Conservation (phyloP, 2,329 filamentous ascomycete genomes). For the Aspergillus vadensis region DNA sequence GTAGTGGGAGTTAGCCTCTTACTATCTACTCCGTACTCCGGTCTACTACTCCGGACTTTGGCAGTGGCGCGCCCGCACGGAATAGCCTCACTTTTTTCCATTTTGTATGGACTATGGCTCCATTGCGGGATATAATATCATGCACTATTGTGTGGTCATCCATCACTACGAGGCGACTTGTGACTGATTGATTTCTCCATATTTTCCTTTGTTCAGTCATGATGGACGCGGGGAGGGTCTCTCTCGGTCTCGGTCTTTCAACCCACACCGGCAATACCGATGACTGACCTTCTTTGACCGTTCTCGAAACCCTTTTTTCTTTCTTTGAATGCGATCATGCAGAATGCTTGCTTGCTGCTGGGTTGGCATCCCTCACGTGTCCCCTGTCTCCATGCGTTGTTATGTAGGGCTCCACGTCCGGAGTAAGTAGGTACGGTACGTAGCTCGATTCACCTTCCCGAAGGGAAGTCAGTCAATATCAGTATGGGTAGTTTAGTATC, state of each 20-base stretch:
- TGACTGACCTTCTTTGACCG: not conserved
- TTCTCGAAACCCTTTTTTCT: not conserved
- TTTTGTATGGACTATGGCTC: not conserved
- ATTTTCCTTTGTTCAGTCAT: too few species aligned
- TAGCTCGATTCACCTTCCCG: not conserved
- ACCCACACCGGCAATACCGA: not conserved
- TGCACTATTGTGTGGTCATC: not conserved
- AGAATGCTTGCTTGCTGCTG: not conserved
- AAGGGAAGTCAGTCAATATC: too few species aligned
- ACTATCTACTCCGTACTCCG: conserved; percentile 3
- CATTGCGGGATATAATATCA: conserved; percentile 9
- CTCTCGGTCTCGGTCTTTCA: not conserved
- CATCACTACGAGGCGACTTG: not conserved
- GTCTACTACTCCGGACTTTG: conserved; percentile 7
- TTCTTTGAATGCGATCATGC: not conserved
- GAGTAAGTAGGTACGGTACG: too few species aligned
- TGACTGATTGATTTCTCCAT: not conserved
- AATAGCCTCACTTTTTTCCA: conserved; percentile 4
- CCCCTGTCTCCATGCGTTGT: not conserved
- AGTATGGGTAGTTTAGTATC: too few species aligned
- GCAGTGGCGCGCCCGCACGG: not conserved
- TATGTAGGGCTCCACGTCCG: not conserved
- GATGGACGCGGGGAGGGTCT: not conserved
- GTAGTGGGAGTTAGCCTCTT: not conserved
- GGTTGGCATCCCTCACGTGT: not conserved